Evolutionary conservation across 2,329 filamentous ascomycete genomes (phyloP).

Genomic region (Fusarium sp.): DNA sequence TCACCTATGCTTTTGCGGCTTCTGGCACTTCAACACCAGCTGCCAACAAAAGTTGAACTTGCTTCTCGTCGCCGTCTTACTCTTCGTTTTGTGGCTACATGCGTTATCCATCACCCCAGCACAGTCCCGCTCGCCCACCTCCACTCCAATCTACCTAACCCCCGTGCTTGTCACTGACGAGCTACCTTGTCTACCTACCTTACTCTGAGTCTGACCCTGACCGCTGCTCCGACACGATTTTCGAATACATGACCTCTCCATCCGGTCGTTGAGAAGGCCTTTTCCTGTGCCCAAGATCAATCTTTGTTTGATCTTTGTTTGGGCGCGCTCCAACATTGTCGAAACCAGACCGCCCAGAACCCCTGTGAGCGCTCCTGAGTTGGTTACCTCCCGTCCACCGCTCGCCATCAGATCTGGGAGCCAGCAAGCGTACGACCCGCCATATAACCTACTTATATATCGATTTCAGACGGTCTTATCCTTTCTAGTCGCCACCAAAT

Average conservation of each 20-base stretch:
- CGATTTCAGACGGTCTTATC: slow-evolving; percentile 11
- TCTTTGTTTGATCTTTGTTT: slow-evolving; percentile 20
- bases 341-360: slow-evolving; percentile 31
- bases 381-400: slow-evolving; percentile 25
- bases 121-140: slow-evolving; percentile 32
- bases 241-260: slow-evolving; percentile 42
- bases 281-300: slow-evolving; percentile 33
- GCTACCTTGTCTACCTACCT: slow-evolving; percentile 22
- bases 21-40: slow-evolving; percentile 27
- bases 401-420: slow-evolving; percentile 24
- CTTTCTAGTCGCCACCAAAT: slow-evolving; percentile 13
- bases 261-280: slow-evolving; percentile 34
- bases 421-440: slow-evolving; percentile 19
- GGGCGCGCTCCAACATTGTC: slow-evolving; percentile 12
- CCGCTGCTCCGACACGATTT: slow-evolving; percentile 36
- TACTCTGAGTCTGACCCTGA: slow-evolving; percentile 33
- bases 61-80: slow-evolving; percentile 15
- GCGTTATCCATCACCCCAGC: slow-evolving; percentile 28
- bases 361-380: slow-evolving; percentile 36
- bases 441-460: slow-evolving; percentile 16
- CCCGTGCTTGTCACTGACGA: slow-evolving; percentile 38
- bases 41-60: slow-evolving; percentile 13
- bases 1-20: slow-evolving; percentile 15
- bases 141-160: slow-evolving; percentile 34
- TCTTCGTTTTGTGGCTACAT: slow-evolving; percentile 32